Percentiles rank a stretch among this genome's conserved stretches.
phyloP scores from a whole-genome alignment of 2,329 filamentous ascomycete species.

The Coniochaeta sp. region DNA sequence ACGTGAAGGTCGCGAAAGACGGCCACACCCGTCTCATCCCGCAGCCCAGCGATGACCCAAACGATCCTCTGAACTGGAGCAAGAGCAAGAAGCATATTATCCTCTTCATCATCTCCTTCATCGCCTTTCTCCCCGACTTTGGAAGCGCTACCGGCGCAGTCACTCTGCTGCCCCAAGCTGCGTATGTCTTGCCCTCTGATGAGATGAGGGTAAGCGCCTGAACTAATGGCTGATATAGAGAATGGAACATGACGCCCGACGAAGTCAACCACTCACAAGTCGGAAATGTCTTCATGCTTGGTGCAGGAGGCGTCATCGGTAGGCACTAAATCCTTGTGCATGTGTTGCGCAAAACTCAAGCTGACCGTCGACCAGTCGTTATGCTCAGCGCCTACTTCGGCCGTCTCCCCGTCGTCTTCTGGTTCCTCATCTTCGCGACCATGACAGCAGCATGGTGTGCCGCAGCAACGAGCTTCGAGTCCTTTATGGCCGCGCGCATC shows the following conservation, averaged over 20 bases:
- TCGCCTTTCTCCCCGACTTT: constrained; percentile 41
- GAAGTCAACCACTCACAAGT: constrained; percentile 43
- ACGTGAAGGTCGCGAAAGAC: constrained; percentile 29
- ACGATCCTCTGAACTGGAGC: constrained; percentile 48
- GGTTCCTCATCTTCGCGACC: constrained; percentile 26
- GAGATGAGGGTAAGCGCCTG: neutral
- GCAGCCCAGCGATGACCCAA: constrained; percentile 40
- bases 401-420: constrained; percentile 35
- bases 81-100: constrained; percentile 38
- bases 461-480: constrained; percentile 33
- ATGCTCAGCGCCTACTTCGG: constrained; percentile 33
- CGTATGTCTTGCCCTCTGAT: constrained; percentile 16
- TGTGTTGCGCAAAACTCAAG: neutral
- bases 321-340: constrained; percentile 5
- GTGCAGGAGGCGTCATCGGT: constrained; percentile 31
- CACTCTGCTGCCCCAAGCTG: constrained; percentile 32
- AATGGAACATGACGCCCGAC: constrained; percentile 40
- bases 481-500: constrained; percentile 39
- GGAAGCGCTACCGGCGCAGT: constrained; percentile 36
- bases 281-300: constrained; percentile 44
- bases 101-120: constrained; percentile 36
- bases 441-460: constrained; percentile 36
- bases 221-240: constrained; percentile 13
- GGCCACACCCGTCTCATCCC: constrained; percentile 41
- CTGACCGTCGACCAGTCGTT: constrained; percentile 19